A percentile compares a stretch with the other conserved stretches of the same genome.
phyloP scores from a whole-genome alignment of 345 rosid genomes.

The Boechera stricta region DNA sequence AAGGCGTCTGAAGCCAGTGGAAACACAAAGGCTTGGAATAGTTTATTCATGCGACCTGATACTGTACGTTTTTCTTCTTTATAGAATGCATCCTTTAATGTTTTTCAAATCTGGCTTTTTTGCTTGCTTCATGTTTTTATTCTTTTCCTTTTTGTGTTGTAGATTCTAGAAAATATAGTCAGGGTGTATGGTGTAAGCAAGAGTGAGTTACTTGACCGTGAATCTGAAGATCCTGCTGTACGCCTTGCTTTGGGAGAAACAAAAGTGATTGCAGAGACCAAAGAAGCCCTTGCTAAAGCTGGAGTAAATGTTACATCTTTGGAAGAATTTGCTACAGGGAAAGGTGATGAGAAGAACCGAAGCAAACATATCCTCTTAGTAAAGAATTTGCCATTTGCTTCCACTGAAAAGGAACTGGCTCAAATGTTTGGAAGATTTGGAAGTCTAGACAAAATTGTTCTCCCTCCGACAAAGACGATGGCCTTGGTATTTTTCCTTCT shows the following conservation, averaged over 20 bases:
- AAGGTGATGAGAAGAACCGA: conserved; percentile 64
- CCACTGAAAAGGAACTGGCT: conserved; percentile 80
- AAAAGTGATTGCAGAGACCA: conserved; percentile 92
- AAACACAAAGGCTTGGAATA: conserved; percentile 91
- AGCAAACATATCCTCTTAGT: conserved; percentile 85
- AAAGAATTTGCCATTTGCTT: conserved; percentile 92
- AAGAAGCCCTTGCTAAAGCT: conserved; percentile 75
- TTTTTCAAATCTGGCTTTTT: neutral
- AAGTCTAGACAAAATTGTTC: conserved; percentile 74
- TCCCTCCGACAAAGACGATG: conserved; percentile 88
- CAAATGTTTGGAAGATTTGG: conserved; percentile 89
- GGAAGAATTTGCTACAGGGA: conserved; percentile 72
- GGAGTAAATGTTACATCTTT: conserved; percentile 76
- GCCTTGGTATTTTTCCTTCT: conserved; percentile 68
- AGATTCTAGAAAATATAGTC: conserved; percentile 88
- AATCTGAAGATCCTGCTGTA: conserved; percentile 91
- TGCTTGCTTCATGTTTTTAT: conserved; percentile 17
- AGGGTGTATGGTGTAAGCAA: conserved; percentile 87
- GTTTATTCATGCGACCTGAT: conserved; percentile 89
- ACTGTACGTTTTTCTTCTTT: conserved; percentile 58
- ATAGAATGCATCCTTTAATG: conserved; percentile 23
- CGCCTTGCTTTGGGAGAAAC: conserved; percentile 97
- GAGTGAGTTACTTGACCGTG: conserved; percentile 89
- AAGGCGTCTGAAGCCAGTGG: conserved; percentile 93
- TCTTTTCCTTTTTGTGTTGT: conserved; percentile 27